Percentiles rank a stretch among this genome's conserved stretches.
These are phyloP conservation scores for Lachancea kluyveri DNA, from an alignment of 805 yeast species.

Conservation along the genomic window DNA sequence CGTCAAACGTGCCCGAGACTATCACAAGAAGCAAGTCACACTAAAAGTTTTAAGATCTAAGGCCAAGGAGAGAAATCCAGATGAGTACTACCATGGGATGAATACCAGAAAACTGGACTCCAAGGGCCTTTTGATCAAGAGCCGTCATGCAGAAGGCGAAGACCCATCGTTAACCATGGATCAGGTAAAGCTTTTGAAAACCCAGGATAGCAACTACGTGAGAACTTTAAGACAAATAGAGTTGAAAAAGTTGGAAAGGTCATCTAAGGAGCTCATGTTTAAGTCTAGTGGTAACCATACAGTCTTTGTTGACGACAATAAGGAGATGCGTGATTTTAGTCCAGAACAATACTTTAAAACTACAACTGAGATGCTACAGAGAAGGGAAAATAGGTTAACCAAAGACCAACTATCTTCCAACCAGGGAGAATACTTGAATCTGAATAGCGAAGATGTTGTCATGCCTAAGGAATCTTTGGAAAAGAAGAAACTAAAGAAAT, in stretches of 20 bases:
- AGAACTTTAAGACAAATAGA: constrained; percentile 72
- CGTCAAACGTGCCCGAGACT: constrained; percentile 62
- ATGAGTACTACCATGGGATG: constrained; percentile 97
- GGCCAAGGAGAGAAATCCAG: constrained; percentile 75
- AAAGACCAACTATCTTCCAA: constrained; percentile 44
- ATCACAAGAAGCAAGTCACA: constrained; percentile 50
- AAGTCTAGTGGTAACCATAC: constrained; percentile 70
- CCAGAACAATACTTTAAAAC: constrained; percentile 69
- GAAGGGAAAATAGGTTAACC: constrained; percentile 68
- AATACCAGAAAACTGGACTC: constrained; percentile 58
- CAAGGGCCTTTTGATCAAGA: constrained; percentile 60
- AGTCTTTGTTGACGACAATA: constrained; percentile 67
- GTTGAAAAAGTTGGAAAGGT: constrained; percentile 51
- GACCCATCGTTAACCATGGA: constrained; percentile 48
- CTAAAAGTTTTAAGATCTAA: constrained; percentile 68
- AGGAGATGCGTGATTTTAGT: constrained; percentile 50
- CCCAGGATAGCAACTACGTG: constrained; percentile 86
- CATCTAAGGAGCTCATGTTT: constrained; percentile 40
- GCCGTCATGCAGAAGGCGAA: constrained; percentile 48
- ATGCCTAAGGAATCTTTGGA: constrained; percentile 36
- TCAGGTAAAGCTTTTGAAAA: constrained; percentile 75
- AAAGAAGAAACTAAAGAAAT: constrained; percentile 54
- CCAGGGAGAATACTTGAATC: constrained; percentile 17
- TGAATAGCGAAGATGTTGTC: constrained; percentile 23
- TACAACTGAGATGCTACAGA: constrained; percentile 50